Base-by-base conservation (phyloP, 2,329 filamentous ascomycete genomes). In the Calonectria honghensis region DNA sequence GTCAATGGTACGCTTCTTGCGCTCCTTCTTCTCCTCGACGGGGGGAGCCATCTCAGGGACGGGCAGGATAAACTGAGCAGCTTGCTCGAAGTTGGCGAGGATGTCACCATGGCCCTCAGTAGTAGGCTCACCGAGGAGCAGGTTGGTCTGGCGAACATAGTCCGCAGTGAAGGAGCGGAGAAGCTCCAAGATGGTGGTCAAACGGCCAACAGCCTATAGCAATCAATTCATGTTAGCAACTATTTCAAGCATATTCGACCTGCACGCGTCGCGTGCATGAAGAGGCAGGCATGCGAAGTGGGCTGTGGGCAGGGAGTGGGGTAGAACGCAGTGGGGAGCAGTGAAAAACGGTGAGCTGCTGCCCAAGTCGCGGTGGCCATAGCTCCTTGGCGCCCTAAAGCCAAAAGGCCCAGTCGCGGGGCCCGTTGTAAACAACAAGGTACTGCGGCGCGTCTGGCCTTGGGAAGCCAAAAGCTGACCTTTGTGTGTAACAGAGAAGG, bases 71-170 rank as follows among this genome's bases (percentile, higher is more conserved):
- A 89, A 83, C 79, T 86, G 85, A 72, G 87, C 86, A 77, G 83
- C 85, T 88, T 85, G 87, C 73, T 92, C 90, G 70, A 92, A 88
- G 73, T 89, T 89, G 68, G 90, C 86, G 37, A 90, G 84, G 48
- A 86, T 79, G 66, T 86, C 85, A 45, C 87, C 86, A 39, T 84
- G 84, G 54, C 87, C 86, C 76, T 91, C 90, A 79, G 86, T 86
- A 65, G 88, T 89, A 80, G 86, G 90, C 87, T 90, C 92, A 79
- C 93, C 93, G 32, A 98, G 91, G 63, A 98, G 91, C 10, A 95
- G 93, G 84, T 96, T 95, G 80, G 94, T 96, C 88, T 98, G 95
- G 83, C 95, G 94, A 82, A 97, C 91, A 86, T 98, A 98, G 80
- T 96, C 95, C 81, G 92, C 91, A 77, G 94, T 93, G 80, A 98